phyloP scores from a whole-genome alignment of 177 flowering plant genomes.

The Vitis hybrid region DNA sequence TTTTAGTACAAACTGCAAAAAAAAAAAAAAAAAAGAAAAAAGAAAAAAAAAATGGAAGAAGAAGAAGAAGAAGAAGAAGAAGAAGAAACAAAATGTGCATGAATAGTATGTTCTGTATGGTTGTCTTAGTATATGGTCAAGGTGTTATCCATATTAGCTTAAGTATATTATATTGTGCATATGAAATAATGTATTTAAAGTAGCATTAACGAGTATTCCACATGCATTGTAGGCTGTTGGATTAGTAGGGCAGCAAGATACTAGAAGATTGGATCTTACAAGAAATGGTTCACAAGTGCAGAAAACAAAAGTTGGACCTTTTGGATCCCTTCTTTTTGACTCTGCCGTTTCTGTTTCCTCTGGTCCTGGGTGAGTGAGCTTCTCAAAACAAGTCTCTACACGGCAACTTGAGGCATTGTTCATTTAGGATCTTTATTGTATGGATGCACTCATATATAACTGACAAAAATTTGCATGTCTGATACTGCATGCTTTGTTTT shows the following conservation, averaged over 20 bases:
- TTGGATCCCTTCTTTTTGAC: slow-evolving; percentile 76
- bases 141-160: background rate
- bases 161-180: background rate
- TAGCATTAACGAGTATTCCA: background rate
- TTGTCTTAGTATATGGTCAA: too few relatives aligned
- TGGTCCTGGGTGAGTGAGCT: slow-evolving; percentile 66
- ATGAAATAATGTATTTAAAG: too few relatives aligned
- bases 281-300: slow-evolving; percentile 46
- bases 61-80: too few relatives aligned
- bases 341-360: slow-evolving; percentile 86
- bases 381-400: slow-evolving; percentile 11
- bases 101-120: background rate
- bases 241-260: slow-evolving; percentile 37
- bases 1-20: too few relatives aligned
- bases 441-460: background rate
- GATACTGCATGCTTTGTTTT: slow-evolving; percentile 1
- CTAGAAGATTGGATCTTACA: slow-evolving; percentile 72
- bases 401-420: background rate
- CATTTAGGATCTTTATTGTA: background rate
- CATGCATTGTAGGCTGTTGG: slow-evolving; percentile 52
- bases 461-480: background rate
- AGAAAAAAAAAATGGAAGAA: too few relatives aligned
- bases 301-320: slow-evolving; percentile 88
- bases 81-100: too few relatives aligned
- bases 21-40: too few relatives aligned